Evolutionary conservation across 352 stramenopile species (phyloP), one percentile per base, ranked within the genome.

Genomic region (Pythium diclinum): DNA sequence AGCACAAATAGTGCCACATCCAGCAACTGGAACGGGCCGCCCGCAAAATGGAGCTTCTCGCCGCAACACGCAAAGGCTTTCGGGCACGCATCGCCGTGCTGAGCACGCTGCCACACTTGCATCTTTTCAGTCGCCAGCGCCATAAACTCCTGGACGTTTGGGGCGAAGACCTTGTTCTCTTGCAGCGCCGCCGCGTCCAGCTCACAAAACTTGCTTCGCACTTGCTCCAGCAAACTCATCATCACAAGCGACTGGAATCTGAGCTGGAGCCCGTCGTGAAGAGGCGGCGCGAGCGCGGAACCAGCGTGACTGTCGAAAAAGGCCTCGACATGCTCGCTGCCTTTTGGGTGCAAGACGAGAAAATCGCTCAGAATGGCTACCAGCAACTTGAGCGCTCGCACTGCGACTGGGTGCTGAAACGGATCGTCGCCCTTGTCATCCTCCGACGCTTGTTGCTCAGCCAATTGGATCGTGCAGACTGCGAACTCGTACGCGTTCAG

Each of bases 1-100:
- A 91, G 46, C 32, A 91, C 61, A 55, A 77, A 88, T n/a, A 92
- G 64, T 51, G 78, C 73, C 32, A 92, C 46, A n/a, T 88, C 75
- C 8, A 92, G 60, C 48, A 92, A 56, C 1, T 68, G 62, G 49
- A 75, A 76, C 6, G 82, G 81, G 0, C 83, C 83, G 28, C 71
- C 76, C 16, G 71, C 56, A 40, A 91, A 91, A 59, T 88, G 81
- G 16, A 81, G 70, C 60, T 53, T 70, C 17, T 75, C 74, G 17
- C 65, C 65, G 52, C 79, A 89, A 28, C 79, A 90, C 36, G 58
- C 66, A 63, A 88, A 81, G 2, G 64, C 56, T 16, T 55, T 21
- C 14, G 82, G 79, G 38, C 82, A 91, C 6, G 71, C 75, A 40
- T 90, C 79, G 3, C 83, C 79, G 30, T 89, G 76, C 56, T 92